Evolutionary conservation across 192 early-diverging fungal genomes (phyloP).

Genomic region (Cetraspora pellucida): DNA sequence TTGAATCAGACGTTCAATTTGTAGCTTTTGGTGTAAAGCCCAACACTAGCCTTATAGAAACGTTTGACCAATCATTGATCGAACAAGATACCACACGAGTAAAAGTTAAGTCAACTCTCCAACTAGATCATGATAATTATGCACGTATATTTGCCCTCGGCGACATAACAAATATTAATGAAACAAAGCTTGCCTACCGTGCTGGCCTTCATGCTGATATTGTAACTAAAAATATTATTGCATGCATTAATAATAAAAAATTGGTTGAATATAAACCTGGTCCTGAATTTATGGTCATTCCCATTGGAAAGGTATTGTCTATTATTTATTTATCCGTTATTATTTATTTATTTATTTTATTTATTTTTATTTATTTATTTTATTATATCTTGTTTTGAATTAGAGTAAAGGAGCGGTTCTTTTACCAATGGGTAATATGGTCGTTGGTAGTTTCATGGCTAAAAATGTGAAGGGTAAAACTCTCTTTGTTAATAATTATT

Average conservation of each 20-base stretch:
- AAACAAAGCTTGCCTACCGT: constrained; percentile 49
- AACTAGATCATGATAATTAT: constrained; percentile 41
- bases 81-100: constrained; percentile 22
- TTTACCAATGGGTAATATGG: constrained; percentile 11
- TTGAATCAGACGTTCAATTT: constrained; percentile 42
- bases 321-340: too few relatives aligned
- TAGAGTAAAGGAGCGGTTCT: neutral
- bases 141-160: constrained; percentile 49
- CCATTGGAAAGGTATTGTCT: constrained; percentile 28
- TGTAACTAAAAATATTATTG: constrained; percentile 47
- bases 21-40: constrained; percentile 36
- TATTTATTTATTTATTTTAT: neutral
- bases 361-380: too few relatives aligned
- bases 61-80: constrained; percentile 20
- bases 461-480: constrained; percentile 18
- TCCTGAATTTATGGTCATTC: constrained; percentile 32
- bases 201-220: constrained; percentile 45
- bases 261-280: constrained; percentile 38
- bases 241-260: constrained; percentile 41
- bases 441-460: neutral
- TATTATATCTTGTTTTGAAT: neutral
- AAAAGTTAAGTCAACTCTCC: constrained; percentile 45
- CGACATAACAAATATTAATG: constrained; percentile 48
- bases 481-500: constrained; percentile 19
- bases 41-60: constrained; percentile 10